Percentiles rank a stretch among this genome's conserved stretches.
Evolutionary conservation across 306 rosid species (phyloP).

Genomic region (Vigna unguiculata): DNA sequence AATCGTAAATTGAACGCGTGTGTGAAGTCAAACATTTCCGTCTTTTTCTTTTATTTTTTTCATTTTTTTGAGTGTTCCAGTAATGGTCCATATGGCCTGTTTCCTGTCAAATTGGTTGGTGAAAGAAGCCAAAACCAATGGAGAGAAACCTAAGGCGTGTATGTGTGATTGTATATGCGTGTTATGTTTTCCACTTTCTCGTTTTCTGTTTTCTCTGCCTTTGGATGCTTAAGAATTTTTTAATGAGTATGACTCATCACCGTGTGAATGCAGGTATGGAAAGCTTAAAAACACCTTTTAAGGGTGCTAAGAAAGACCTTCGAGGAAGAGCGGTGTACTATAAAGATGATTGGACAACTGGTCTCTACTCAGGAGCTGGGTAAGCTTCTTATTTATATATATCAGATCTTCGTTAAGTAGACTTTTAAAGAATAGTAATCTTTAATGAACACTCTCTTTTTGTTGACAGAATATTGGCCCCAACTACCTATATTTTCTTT

Average conservation of each 20-base stretch:
- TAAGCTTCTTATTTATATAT: slow-evolving; percentile 39
- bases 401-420: neutral
- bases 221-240: neutral
- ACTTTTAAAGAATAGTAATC: neutral
- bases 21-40: neutral
- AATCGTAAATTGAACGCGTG: neutral
- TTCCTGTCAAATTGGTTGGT: neutral
- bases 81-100: neutral
- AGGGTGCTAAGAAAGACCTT: slow-evolving; percentile 67
- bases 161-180: neutral
- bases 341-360: slow-evolving; percentile 77
- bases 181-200: neutral
- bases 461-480: slow-evolving; percentile 72
- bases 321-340: slow-evolving; percentile 70
- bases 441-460: slow-evolving; percentile 14
- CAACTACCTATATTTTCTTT: slow-evolving; percentile 76
- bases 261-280: slow-evolving; percentile 57
- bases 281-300: slow-evolving; percentile 61
- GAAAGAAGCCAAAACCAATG: slow-evolving; percentile 1
- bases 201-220: neutral
- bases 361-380: slow-evolving; percentile 73
- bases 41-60: too few species aligned
- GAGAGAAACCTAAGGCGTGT: neutral
- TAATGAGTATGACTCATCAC: neutral
- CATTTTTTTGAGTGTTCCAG: neutral